Percentiles rank a stretch among this genome's conserved stretches.
Conservation (phyloP, 768 basidiomycete genomes). For the Dictyophora rubrovolvata region DNA sequence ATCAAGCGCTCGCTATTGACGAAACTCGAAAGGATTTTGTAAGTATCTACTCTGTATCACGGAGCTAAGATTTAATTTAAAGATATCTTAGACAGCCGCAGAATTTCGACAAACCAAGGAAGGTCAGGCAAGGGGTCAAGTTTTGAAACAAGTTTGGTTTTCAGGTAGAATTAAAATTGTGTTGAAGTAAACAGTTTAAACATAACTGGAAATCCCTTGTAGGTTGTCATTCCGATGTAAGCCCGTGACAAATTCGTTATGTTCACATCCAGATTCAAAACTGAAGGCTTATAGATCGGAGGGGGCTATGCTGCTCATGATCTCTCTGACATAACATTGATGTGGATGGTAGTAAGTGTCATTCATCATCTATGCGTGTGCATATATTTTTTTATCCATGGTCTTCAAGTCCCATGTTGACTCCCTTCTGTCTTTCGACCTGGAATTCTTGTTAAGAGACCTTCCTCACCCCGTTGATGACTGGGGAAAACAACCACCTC, state of each 20-base stretch:
- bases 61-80: neutral
- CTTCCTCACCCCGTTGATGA: slow-evolving; percentile 36
- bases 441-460: slow-evolving; percentile 40
- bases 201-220: neutral
- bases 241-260: neutral
- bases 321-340: slow-evolving; percentile 50
- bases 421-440: slow-evolving; percentile 46
- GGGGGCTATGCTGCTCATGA: slow-evolving; percentile 64
- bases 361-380: slow-evolving; percentile 9
- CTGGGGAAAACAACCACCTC: slow-evolving; percentile 55
- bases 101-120: slow-evolving; percentile 50
- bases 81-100: slow-evolving; percentile 37
- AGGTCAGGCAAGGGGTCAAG: slow-evolving; percentile 46
- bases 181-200: neutral
- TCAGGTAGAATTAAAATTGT: slow-evolving; percentile 30
- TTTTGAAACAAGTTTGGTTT: slow-evolving; percentile 68
- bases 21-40: slow-evolving; percentile 64
- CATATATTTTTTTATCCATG: neutral
- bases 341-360: slow-evolving; percentile 51
- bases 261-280: neutral
- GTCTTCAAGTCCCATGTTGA: slow-evolving; percentile 41
- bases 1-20: slow-evolving; percentile 61
- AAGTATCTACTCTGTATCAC: slow-evolving; percentile 15
- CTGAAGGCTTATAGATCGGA: slow-evolving; percentile 37
- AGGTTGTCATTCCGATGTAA: slow-evolving; percentile 24